phyloP scores from a whole-genome alignment of 148 eudicot species.

The Silene uniflora region DNA sequence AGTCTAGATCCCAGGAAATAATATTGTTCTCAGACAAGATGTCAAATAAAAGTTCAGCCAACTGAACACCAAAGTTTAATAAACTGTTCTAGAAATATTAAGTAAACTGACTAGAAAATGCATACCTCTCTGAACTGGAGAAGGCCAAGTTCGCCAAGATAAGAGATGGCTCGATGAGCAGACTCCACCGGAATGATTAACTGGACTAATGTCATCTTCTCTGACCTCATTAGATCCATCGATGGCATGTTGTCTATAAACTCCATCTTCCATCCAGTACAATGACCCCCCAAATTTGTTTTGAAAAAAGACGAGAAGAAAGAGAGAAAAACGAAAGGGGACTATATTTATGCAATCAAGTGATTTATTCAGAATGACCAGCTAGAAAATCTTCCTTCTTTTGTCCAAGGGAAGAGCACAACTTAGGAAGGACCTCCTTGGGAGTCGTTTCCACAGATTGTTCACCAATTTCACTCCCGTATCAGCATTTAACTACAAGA shows the following conservation, averaged over 20 bases:
- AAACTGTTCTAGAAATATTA: background rate
- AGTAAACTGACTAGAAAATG: background rate
- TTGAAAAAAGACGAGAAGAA: background rate
- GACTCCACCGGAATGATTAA: slow-evolving; percentile 89
- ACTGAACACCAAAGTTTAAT: background rate
- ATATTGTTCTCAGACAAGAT: background rate
- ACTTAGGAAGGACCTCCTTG: background rate
- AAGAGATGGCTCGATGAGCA: slow-evolving; percentile 89
- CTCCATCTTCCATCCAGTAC: slow-evolving; percentile 11
- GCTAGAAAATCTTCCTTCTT: background rate
- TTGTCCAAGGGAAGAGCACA: background rate
- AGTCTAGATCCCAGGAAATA: background rate
- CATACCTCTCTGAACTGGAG: slow-evolving; percentile 93
- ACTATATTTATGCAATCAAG: background rate
- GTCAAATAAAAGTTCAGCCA: background rate
- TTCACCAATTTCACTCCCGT: background rate
- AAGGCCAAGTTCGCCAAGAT: slow-evolving; percentile 89
- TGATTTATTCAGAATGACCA: background rate
- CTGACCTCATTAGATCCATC: slow-evolving; percentile 99
- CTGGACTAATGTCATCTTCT: slow-evolving; percentile 87
- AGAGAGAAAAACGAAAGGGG: background rate
- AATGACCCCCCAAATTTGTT: slow-evolving; percentile 1
- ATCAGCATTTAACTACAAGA: slow-evolving; percentile 6
- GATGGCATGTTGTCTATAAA: slow-evolving; percentile 15
- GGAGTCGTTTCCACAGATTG: background rate